Conservation (phyloP, 345 rosid species). For the Melaleuca quinquenervia region DNA sequence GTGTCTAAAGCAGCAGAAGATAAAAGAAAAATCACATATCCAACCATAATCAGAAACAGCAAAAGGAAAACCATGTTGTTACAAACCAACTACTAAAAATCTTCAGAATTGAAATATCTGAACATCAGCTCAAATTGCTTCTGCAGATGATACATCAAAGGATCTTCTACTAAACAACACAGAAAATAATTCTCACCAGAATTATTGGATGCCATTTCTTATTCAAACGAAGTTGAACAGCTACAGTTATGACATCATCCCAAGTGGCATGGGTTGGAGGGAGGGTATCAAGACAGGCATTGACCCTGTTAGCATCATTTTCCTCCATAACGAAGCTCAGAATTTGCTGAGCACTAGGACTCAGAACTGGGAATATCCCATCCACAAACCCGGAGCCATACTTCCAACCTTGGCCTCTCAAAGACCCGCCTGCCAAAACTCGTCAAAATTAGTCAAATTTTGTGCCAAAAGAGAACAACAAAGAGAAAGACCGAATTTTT, state of each 20-base stretch:
- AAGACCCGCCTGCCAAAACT: constrained; percentile 54
- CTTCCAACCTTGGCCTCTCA: constrained; percentile 90
- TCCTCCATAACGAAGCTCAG: constrained; percentile 40
- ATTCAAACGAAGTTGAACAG: constrained; percentile 74
- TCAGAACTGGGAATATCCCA: constrained; percentile 83
- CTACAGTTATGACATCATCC: constrained; percentile 80
- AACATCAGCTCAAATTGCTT: not conserved
- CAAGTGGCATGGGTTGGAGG: constrained; percentile 62
- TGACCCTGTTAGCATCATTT: constrained; percentile 27
- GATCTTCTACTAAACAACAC: not conserved
- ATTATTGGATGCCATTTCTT: constrained; percentile 67
- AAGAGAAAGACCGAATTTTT: not conserved
- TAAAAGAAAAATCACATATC: not conserved
- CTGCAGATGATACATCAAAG: not conserved
- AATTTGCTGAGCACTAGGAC: constrained; percentile 69
- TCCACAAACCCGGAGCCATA: constrained; percentile 94
- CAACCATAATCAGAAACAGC: not conserved
- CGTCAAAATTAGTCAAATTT: not conserved
- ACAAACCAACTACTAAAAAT: not conserved
- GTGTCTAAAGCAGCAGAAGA: not conserved
- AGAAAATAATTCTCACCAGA: constrained; percentile 26
- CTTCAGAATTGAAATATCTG: not conserved
- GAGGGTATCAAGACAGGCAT: constrained; percentile 50
- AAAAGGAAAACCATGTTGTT: not conserved
- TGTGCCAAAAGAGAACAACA: not conserved